phyloP scores from a whole-genome alignment of 2,329 filamentous ascomycete species.

The Capronia americana region DNA sequence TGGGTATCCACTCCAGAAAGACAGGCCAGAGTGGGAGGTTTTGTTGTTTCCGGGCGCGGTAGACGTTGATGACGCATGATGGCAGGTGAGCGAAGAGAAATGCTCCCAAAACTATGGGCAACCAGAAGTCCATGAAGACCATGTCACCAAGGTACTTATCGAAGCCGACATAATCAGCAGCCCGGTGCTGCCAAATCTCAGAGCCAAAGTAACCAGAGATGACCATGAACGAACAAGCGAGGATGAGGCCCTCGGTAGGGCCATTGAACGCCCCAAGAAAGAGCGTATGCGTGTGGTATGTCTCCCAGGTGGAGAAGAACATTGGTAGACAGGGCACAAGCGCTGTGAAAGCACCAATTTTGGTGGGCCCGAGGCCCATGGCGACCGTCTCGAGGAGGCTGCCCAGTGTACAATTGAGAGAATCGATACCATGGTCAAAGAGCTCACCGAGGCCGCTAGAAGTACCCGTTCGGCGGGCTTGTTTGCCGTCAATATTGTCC shows the following conservation, averaged over 20 bases:
- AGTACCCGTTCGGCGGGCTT: constrained; percentile 90
- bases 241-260: constrained; percentile 90
- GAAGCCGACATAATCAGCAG: constrained; percentile 72
- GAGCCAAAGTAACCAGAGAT: constrained; percentile 87
- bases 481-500: constrained; percentile 99
- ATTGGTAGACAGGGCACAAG: constrained; percentile 91
- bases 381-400: constrained; percentile 90
- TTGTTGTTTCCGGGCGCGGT: constrained; percentile 73
- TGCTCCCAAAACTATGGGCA: constrained; percentile 70
- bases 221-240: constrained; percentile 85
- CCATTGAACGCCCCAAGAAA: constrained; percentile 98
- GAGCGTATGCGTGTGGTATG: constrained; percentile 96
- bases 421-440: constrained; percentile 99
- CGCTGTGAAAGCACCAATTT: constrained; percentile 87
- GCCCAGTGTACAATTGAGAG: constrained; percentile 92
- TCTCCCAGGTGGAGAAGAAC: constrained; percentile 99
- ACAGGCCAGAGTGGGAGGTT: constrained; percentile 78
- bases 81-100: constrained; percentile 79
- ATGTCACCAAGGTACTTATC: constrained; percentile 69
- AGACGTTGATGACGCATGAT: constrained; percentile 86
- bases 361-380: constrained; percentile 86
- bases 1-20: constrained; percentile 92
- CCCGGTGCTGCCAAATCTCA: constrained; percentile 79
- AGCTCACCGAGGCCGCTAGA: constrained; percentile 94
- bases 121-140: constrained; percentile 88